Evolutionary conservation across 345 rosid genomes (phyloP).

Genomic region (Geranium brycei): DNA sequence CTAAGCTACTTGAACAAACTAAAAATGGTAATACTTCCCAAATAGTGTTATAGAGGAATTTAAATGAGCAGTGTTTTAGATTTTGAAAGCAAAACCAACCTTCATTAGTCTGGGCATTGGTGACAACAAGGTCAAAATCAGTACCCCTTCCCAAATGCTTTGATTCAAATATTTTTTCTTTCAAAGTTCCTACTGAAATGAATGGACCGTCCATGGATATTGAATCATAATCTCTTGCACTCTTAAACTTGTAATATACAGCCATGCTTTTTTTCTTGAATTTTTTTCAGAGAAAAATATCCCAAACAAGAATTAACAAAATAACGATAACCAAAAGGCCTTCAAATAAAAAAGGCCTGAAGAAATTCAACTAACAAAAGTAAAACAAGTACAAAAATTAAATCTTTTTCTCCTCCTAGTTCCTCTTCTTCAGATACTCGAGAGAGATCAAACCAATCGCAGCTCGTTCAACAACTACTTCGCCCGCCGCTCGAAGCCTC

Average conservation of each 20-base stretch:
- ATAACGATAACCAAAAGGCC: constrained; percentile 14
- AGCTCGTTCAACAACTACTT: neutral
- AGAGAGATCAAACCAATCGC: constrained; percentile 19
- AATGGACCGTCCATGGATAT: constrained; percentile 91
- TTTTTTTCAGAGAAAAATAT: constrained; percentile 14
- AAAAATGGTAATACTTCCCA: neutral
- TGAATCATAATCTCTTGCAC: constrained; percentile 96
- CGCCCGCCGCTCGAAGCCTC: neutral
- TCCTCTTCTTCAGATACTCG: constrained; percentile 2
- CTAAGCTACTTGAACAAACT: neutral
- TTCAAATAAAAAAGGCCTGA: constrained; percentile 24
- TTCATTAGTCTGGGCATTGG: constrained; percentile 98
- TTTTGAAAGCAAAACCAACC: constrained; percentile 57
- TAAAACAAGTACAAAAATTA: constrained; percentile 11
- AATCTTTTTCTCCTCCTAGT: neutral
- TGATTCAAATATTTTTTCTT: constrained; percentile 97
- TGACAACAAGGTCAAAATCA: constrained; percentile 91
- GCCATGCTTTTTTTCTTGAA: constrained; percentile 41
- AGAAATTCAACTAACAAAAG: constrained; percentile 18
- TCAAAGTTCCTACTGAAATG: constrained; percentile 90
- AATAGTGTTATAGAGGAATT: neutral
- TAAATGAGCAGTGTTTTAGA: constrained; percentile 6
- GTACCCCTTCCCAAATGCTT: constrained; percentile 99
- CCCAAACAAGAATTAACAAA: constrained; percentile 12
- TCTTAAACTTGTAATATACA: constrained; percentile 98